phyloP scores from a whole-genome alignment of 169 alveolate genomes.

The Plasmodium vinckei region DNA sequence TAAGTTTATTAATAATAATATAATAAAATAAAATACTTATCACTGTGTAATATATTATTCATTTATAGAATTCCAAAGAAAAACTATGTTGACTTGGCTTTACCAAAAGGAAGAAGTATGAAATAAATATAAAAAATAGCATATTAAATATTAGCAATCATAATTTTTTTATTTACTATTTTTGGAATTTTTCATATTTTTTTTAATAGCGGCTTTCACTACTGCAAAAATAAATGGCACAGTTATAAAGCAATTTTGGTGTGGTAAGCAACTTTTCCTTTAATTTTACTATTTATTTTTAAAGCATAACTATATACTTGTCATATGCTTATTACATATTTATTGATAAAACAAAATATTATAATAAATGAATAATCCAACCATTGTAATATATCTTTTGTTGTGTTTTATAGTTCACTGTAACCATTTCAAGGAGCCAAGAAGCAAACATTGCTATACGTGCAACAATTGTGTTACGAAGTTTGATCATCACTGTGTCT shows the following conservation, averaged over 20 bases:
- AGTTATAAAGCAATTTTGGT: conserved; percentile 50
- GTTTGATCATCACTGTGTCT: conserved; percentile 98
- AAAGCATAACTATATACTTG: background rate
- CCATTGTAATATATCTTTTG: background rate
- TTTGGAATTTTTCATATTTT: background rate
- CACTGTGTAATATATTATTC: background rate
- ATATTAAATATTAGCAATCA: background rate
- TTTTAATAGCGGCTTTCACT: conserved; percentile 59
- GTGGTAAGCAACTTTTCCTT: conserved; percentile 34
- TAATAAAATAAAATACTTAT: background rate
- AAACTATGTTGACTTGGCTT: conserved; percentile 57
- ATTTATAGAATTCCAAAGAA: conserved; percentile 64
- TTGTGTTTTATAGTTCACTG: conserved; percentile 47
- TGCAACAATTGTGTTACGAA: conserved; percentile 93
- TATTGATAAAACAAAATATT: background rate
- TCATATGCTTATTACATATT: background rate
- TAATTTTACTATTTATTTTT: background rate
- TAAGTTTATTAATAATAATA: conserved; percentile 1
- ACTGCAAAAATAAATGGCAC: conserved; percentile 73
- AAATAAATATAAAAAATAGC: background rate
- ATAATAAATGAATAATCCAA: background rate
- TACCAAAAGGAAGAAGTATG: conserved; percentile 69
- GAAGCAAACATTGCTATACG: conserved; percentile 95
- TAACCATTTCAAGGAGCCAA: conserved; percentile 88
- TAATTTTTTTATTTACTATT: conserved; percentile 1